Percentiles rank a stretch among this genome's conserved stretches.
phyloP scores from a whole-genome alignment of 2,329 filamentous ascomycete genomes.

The Paraconiothyrium brasiliense region DNA sequence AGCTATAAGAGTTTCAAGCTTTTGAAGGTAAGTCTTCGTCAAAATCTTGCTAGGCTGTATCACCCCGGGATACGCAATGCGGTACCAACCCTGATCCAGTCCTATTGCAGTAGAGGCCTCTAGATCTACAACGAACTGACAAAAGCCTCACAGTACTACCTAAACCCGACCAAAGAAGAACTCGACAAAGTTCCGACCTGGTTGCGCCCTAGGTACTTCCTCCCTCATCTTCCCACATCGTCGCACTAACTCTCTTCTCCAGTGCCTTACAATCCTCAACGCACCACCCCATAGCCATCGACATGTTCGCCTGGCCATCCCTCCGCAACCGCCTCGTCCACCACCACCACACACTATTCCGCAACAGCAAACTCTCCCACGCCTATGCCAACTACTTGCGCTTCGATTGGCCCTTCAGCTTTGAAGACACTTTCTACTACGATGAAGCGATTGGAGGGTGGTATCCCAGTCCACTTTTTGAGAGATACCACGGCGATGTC shows the following conservation, averaged over 20 bases:
- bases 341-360: constrained; percentile 35
- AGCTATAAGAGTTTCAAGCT: constrained; percentile 47
- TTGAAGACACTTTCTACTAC: constrained; percentile 44
- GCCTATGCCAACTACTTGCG: constrained; percentile 37
- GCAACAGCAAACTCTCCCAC: constrained; percentile 29
- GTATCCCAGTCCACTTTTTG: constrained; percentile 40
- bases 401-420: constrained; percentile 46
- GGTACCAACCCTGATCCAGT: too few relatives aligned
- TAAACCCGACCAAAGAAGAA: constrained; percentile 37
- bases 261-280: constrained; percentile 36
- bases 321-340: constrained; percentile 41
- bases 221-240: neutral
- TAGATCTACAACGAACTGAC: neutral
- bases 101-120: too few relatives aligned
- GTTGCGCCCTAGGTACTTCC: constrained; percentile 36
- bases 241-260: constrained; percentile 1
- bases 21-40: constrained; percentile 34
- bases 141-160: constrained; percentile 38
- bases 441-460: constrained; percentile 27
- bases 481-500: constrained; percentile 42
- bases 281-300: constrained; percentile 40
- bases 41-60: too few relatives aligned
- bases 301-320: constrained; percentile 48
- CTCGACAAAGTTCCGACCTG: constrained; percentile 40
- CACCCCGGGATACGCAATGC: too few relatives aligned